Conservation (phyloP, 1,284 basidiomycete genomes). For the Apiotrichum siamense region DNA sequence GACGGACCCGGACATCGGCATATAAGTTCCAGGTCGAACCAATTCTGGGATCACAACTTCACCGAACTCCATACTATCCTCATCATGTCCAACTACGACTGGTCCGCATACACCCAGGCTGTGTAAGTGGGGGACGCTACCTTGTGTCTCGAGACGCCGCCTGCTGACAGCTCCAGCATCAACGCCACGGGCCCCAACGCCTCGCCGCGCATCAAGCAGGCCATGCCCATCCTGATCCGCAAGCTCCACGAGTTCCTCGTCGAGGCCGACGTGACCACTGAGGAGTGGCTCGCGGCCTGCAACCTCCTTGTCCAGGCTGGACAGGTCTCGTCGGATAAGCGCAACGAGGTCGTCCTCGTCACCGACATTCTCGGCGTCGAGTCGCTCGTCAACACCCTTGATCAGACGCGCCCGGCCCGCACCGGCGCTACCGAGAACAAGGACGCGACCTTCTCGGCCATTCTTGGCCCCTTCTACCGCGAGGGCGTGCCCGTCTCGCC, state of each 20-base stretch:
- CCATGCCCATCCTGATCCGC: slow-evolving; percentile 41
- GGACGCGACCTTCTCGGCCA: slow-evolving; percentile 32
- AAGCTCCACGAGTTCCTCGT: slow-evolving; percentile 39
- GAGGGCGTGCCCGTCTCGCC: slow-evolving; percentile 35
- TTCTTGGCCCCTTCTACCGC: slow-evolving; percentile 35
- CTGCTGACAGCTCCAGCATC: slow-evolving; percentile 8
- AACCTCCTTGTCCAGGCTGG: slow-evolving; percentile 43
- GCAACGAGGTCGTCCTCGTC: slow-evolving; percentile 47
- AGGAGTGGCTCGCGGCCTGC: slow-evolving; percentile 45
- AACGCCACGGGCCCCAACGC: slow-evolving; percentile 27
- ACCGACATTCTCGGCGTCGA: slow-evolving; percentile 47
- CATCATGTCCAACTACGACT: slow-evolving; percentile 15
- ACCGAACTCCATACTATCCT: neutral
- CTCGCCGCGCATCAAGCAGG: slow-evolving; percentile 39
- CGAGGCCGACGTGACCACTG: slow-evolving; percentile 43
- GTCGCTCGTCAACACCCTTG: slow-evolving; percentile 30
- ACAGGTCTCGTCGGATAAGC: slow-evolving; percentile 39
- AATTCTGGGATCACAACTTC: neutral
- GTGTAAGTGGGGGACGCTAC: neutral
- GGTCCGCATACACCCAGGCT: slow-evolving; percentile 11
- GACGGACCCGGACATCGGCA: neutral
- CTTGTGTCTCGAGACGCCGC: neutral
- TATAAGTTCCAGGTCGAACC: neutral
- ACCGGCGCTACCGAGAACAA: slow-evolving; percentile 5
- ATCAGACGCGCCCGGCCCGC: slow-evolving; percentile 17